Evolutionary conservation across 257 asterid genomes (phyloP), one percentile per base, ranked within the genome.

Genomic region (Dorcoceras hygrometricum): DNA sequence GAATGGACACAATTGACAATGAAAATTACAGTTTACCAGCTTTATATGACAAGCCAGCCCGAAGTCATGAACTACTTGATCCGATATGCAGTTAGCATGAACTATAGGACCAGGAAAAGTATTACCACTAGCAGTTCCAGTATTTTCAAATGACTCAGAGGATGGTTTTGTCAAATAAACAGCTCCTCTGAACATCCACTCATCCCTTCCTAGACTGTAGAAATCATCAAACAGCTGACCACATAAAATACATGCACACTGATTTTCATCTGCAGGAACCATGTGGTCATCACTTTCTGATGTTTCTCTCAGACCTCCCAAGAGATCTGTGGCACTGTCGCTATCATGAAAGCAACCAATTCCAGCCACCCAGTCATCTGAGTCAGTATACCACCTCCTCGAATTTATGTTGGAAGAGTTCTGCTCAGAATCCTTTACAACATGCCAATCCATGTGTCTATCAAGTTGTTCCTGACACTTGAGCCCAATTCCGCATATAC

Each of bases 211-310:
- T 62, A 62, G 81, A 23, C 81, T 68, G 75, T 84, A 90, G 71
- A 61, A 82, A 74, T 90, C 97, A 63, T 83, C 93, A 82, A 90
- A 90, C 78, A 88, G 50, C 79, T 90, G 93, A 22, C 96, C 95
- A 32, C 97, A 90, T 79, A 90, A 73, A 74, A 88, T 68, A 72
- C 97, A 90, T 10, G 89, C 83, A 69, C 96, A 88, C 55, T 83
- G 95, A 78, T 75, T 82, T 76, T 88, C 96, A 79, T 90, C 97
- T 22, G 96, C 96, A 26, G 89, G 95, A 79, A 88, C 95, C 91
- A 86, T 78, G 26, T 65, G 77, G 69, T 75, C 86, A 23, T 51
- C 69, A 69, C 72, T 73, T 66, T 80, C 90, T 23, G 61, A 56
- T 57, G 66, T 67, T 73, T 73, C 76, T 55, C 59, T 69, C 8